Evolutionary conservation across 208 protist genomes (phyloP).

Genomic region (Novymonas esmeraldas): DNA sequence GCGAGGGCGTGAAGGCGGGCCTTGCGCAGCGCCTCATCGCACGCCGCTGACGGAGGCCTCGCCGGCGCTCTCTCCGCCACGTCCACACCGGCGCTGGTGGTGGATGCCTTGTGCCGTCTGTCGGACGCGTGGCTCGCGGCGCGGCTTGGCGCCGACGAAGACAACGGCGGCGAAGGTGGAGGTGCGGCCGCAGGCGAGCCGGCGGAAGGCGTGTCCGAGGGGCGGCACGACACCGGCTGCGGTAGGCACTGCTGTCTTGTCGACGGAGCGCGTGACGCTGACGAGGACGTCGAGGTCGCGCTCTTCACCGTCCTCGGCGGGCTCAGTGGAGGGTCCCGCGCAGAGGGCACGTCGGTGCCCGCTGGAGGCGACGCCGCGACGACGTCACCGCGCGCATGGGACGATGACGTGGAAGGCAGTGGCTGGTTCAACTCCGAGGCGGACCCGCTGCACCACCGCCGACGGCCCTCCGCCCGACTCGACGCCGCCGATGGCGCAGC

Average conservation of each 20-base stretch:
- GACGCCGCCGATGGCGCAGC: neutral
- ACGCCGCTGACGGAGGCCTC: neutral
- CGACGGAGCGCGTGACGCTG: neutral
- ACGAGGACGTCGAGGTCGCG: neutral
- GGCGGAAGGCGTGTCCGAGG: too few relatives aligned
- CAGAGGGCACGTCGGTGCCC: neutral
- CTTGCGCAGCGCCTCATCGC: slow-evolving; percentile 22
- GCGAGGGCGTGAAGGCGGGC: slow-evolving; percentile 24
- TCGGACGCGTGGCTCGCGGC: neutral
- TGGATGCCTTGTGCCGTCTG: neutral
- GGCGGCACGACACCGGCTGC: too few relatives aligned
- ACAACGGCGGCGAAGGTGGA: neutral
- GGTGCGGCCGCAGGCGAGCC: too few relatives aligned
- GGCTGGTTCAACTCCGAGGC: neutral
- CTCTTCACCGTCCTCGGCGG: neutral
- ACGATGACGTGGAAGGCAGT: neutral
- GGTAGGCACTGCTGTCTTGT: neutral
- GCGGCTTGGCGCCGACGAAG: neutral
- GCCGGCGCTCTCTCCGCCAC: neutral
- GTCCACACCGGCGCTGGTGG: too few relatives aligned
- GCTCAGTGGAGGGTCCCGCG: neutral
- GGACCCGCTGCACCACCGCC: neutral
- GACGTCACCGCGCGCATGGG: neutral
- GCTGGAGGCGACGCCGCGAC: neutral
- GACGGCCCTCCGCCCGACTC: neutral